Evolutionary conservation across 306 rosid species (phyloP), one percentile per base, ranked within the genome.

Genomic region (Cyamopsis tetragonoloba): DNA sequence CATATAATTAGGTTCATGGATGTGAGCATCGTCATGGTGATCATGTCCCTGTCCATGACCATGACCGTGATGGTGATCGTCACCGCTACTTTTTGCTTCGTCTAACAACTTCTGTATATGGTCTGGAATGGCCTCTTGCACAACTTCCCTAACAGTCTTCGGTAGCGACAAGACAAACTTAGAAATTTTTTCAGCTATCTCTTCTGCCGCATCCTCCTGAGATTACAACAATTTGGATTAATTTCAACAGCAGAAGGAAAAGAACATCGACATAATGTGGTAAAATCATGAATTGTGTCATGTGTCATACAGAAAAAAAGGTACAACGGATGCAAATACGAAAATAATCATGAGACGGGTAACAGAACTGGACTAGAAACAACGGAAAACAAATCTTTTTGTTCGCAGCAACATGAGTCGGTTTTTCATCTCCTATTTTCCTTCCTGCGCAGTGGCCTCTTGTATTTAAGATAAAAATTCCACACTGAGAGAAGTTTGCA

Each of bases 161-260:
- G 98, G 98, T 70, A 93, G 75, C 0, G 96, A 88, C 27, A 81
- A 74, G 20, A 93, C 89, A 46, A 93, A 93, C 50, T 66, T 80
- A 56, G 83, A 82, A 74, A 93, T 82, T 39, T 80, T 81, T 37
- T 85, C 91, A 69, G 85, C 87, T 67, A 93, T 22, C 61, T 84
- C 88, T 32, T 47, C 86, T 0, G 89, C 79, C 26, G 79, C 84
- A 44, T 86, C 96, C 80, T 89, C 95, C 98, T 93, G 61, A 53
- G 30, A 50, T 72, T 34, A 72, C n/a, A 49, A 34, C 23, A 34
- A 69, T 56, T 8, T 28, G 51, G n/a, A 76, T 58, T 26, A 50
- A 31, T 27, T 42, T 47, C 30, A 37, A 55, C 9, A 20, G 55
- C 3, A 55, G 50, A 65, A 19, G 76, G 27, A 59, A 66, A 54